These are phyloP conservation scores for Leucosporidium yakuticum DNA, from an alignment of 768 basidiomycete genomes.

Conservation along the genomic window DNA sequence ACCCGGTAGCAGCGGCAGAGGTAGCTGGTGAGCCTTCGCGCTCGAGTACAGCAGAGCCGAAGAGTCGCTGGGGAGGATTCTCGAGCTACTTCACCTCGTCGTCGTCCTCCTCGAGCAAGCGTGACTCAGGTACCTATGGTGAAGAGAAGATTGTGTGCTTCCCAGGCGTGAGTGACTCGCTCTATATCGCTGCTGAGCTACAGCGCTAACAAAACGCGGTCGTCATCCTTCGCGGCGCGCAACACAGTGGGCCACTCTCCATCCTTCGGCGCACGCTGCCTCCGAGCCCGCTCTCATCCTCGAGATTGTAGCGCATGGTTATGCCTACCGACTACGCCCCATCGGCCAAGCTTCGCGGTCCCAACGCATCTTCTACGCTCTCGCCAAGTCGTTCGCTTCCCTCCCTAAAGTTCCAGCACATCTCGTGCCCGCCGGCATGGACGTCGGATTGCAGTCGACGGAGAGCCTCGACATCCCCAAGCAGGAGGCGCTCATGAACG, in stretches of 20 bases:
- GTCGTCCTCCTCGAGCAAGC: too few relatives aligned
- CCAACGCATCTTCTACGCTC: conserved; percentile 35
- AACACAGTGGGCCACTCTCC: conserved; percentile 21
- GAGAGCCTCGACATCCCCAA: not conserved
- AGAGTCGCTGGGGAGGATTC: too few relatives aligned
- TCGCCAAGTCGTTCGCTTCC: conserved; percentile 34
- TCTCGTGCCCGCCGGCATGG: not conserved
- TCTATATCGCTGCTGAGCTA: not conserved
- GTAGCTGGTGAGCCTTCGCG: too few relatives aligned
- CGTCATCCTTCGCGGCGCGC: too few relatives aligned
- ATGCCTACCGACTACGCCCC: conserved; percentile 28
- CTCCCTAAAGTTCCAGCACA: conserved; percentile 28
- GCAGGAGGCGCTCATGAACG: conserved; percentile 7
- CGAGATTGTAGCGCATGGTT: conserved; percentile 20
- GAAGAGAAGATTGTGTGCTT: conserved; percentile 30
- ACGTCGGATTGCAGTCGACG: not conserved
- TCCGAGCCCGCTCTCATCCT: conserved; percentile 25
- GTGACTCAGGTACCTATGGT: not conserved
- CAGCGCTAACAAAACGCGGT: too few relatives aligned
- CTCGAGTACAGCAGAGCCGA: too few relatives aligned
- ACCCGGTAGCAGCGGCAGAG: too few relatives aligned
- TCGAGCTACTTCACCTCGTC: too few relatives aligned
- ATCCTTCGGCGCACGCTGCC: conserved; percentile 12
- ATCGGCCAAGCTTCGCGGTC: conserved; percentile 34
- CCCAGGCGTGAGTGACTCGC: conserved; percentile 20